These are phyloP conservation scores for Nissolia schottii DNA, from an alignment of 306 rosid genomes.

Conservation along the genomic window DNA sequence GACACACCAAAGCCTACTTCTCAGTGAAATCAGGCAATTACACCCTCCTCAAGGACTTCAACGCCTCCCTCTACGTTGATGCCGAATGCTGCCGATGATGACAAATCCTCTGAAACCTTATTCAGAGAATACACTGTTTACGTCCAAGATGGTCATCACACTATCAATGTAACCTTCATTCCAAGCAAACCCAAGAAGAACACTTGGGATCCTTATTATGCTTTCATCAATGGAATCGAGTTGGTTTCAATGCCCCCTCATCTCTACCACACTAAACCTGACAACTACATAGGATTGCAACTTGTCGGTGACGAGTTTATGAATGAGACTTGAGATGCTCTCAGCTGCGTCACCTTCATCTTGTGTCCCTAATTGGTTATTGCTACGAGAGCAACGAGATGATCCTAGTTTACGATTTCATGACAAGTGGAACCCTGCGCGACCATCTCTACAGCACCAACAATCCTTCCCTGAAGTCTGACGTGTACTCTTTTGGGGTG, in stretches of 20 bases:
- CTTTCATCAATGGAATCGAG: slow-evolving; percentile 55
- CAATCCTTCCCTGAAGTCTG: neutral
- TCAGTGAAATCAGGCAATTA: slow-evolving; percentile 32
- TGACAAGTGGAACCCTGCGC: slow-evolving; percentile 13
- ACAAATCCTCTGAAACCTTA: neutral
- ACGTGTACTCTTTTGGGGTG: slow-evolving; percentile 17
- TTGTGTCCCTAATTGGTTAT: neutral
- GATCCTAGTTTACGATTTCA: slow-evolving; percentile 43
- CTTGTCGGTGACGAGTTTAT: neutral
- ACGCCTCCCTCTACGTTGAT: slow-evolving; percentile 15
- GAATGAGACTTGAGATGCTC: neutral
- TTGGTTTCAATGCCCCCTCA: slow-evolving; percentile 32
- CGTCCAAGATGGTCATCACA: neutral
- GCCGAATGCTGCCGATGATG: neutral
- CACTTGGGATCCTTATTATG: slow-evolving; percentile 14
- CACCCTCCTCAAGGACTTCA: slow-evolving; percentile 43
- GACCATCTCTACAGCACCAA: neutral
- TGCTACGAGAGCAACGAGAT: slow-evolving; percentile 23
- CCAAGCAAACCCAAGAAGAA: slow-evolving; percentile 1
- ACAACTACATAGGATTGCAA: too few relatives aligned
- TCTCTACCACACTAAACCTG: too few relatives aligned
- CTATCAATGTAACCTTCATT: slow-evolving; percentile 31
- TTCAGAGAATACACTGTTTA: slow-evolving; percentile 26
- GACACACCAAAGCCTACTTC: slow-evolving; percentile 23
- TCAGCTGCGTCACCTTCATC: neutral